Base-by-base conservation (phyloP, 331 rosid species). In the Quercus lobata region DNA sequence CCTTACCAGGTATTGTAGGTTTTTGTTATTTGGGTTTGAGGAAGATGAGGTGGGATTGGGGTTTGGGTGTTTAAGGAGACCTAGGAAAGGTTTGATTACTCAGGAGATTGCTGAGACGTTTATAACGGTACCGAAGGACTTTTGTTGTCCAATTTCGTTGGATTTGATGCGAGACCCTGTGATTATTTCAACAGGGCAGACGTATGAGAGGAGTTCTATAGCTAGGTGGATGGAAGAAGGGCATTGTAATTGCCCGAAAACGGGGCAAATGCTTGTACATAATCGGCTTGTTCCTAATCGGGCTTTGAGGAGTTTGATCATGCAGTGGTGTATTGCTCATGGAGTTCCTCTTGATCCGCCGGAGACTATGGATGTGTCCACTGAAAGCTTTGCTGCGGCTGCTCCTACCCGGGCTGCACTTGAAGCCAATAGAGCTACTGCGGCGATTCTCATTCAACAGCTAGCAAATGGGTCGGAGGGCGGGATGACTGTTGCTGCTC, bases 151-250 rank as follows among this genome's bases (percentile, higher is more conserved):
- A 0, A 93, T 93, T 57, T 85, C 97, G 0, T 81, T 93, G 93
- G 99, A 93, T 82, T 77, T 95, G 88, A 93, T 95, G 99, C 86
- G 82, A 49, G 99, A 95, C 66, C 99, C 99, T 0, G 99, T 93
- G 84, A 91, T 90, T 17, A 83, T 95, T 70, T 81, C 97, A 5
- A 93, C 99, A 0, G 99, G 99, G 25, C 98, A 95, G 88, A 93
- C 99, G 0, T 95, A 91, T 63, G 99, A 93, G n/a, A 85, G 99
- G 73, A 84, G 90, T 73, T 90, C 90, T 0, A 95, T 95, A 70
- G 79, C 96, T 1, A 83, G 99, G 90, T 95, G 99, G 99, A 71
- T 91, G 91, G 98, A 93, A 75, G 99, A 93, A 80, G 98, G 99
- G 76, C 97, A 95, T 80, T 91, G 89, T 57, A 89, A 85, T 80